Evolutionary conservation across 2,329 filamentous ascomycete genomes (phyloP), one percentile per base, ranked within the genome.

Genomic region (Botrytis tulipae): DNA sequence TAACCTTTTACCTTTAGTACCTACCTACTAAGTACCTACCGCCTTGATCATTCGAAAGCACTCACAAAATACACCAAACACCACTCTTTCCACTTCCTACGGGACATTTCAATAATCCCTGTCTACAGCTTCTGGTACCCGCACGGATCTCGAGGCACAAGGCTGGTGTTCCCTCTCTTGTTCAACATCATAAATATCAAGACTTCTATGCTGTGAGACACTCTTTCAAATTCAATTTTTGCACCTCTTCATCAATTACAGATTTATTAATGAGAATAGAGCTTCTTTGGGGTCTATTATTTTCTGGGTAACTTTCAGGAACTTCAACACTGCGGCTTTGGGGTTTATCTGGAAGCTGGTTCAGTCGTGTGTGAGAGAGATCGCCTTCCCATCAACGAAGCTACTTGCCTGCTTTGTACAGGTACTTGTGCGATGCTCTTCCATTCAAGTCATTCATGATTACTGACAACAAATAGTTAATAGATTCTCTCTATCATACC

Each of bases 91-190:
- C 25, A n/a, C 48, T 54, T 54, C 48, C 25, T 54, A 57, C 51
- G 51, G n/a, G 3, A 25, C 37, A 25, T 40, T 60, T 25, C 51
- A 48, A 42, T 32, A 60, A 70, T 20, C 54, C 51, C 48, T 60
- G 42, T 61, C 37, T 32, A 44, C 51, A n/a, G 60, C 60, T 29
- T 32, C n/a, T 57, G 37, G 54, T 42, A 29, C 40, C n/a, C 22
- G 29, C 70, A 72, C 70, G 61, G 70, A 66, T 66, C 44, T 57
- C 32, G 37, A 72, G 62, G 62, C 70, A 71, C 71, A 73, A 73
- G 72, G 72, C 72, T 73, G 67, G 72, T 60, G 66, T 29, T 29
- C 48, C 51, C 51, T 29, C 61, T 67, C 37, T 60, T 60, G 35
- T 60, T 40, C 54, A 70, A 73, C 46, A 70, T 70, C 72, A 57